Base-by-base conservation (phyloP, 768 basidiomycete species). In the Boletus coccyginus region DNA sequence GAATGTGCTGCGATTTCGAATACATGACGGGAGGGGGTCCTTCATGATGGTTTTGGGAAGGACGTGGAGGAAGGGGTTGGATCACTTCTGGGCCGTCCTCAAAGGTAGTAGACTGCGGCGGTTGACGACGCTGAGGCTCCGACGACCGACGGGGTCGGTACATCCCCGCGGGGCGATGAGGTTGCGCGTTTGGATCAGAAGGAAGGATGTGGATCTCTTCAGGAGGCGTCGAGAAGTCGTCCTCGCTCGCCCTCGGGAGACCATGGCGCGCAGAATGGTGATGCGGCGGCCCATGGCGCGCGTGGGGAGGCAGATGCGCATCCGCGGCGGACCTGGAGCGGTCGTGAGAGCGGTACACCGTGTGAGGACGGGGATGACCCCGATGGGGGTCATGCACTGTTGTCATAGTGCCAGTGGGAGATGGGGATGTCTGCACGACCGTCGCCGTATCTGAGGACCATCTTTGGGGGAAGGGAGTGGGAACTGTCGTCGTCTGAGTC, bases 381-480 rank as follows among this genome's bases (percentile, higher is more conserved):
- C 58, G 50, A 24, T 19, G 61, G 43, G 55, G 63, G 11, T 55
- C 66, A 47, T 54, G 59, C 7, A 53, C n/a, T 56, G 32, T 46
- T 48, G 27, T 73, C 70, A 17, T 72, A 65, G 60, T 74, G 74
- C 62, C 69, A 68, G 49, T 77, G 70, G n/a, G 82, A 79, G 63
- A 89, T 85, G 36, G 86, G 84, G 9, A 85, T 70, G 70, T 88
- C 85, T 3, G 79, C 78, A 39, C 84, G 69, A 3, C 89, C 87
- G 65, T 87, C 83, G 21, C 74, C 76, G 67, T 84, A 91, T 52
- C 81, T 81, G 62, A 90, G 72, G 56, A 90, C 71, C 86, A 91
- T 88, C 63, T 80, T 83, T 5, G 89, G 88, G 2, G 89, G 89
- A 12, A 83, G 62, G 0, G 79, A 80, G 56, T 73, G 74, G 16